phyloP scores from a whole-genome alignment of 441 rosid species.

The Pelargonium australe region DNA sequence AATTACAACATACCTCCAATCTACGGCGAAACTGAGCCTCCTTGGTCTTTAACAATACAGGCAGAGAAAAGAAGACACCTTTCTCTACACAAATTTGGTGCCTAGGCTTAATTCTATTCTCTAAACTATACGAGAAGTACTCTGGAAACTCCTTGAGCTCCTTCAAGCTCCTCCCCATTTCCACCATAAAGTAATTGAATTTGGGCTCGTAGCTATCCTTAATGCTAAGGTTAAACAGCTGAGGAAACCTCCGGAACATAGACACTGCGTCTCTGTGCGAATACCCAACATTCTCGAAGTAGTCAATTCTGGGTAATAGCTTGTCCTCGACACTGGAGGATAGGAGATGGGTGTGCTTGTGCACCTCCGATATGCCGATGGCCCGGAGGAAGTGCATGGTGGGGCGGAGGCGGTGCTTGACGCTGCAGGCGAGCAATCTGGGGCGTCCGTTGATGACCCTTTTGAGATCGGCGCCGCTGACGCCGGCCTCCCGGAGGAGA shows the following conservation, averaged over 20 bases:
- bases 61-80: slow-evolving; percentile 61
- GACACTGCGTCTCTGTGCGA: slow-evolving; percentile 38
- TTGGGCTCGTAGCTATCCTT: slow-evolving; percentile 63
- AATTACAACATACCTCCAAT: slow-evolving; percentile 59
- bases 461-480: slow-evolving; percentile 44
- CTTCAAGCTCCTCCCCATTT: slow-evolving; percentile 54
- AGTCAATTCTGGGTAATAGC: slow-evolving; percentile 56
- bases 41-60: slow-evolving; percentile 51
- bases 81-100: slow-evolving; percentile 60
- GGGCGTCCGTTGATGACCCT: slow-evolving; percentile 69
- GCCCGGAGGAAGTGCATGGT: slow-evolving; percentile 68
- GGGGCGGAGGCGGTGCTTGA: slow-evolving; percentile 57
- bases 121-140: slow-evolving; percentile 83
- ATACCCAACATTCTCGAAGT: slow-evolving; percentile 59
- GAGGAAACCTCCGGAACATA: slow-evolving; percentile 77
- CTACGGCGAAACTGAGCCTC: slow-evolving; percentile 45
- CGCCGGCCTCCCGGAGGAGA: slow-evolving; percentile 75
- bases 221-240: slow-evolving; percentile 57
- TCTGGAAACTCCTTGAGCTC: slow-evolving; percentile 74
- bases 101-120: slow-evolving; percentile 75
- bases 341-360: slow-evolving; percentile 54
- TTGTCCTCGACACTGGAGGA: slow-evolving; percentile 75
- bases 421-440: slow-evolving; percentile 61
- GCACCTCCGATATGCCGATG: slow-evolving; percentile 62
- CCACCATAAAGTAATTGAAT: slow-evolving; percentile 44